phyloP scores from a whole-genome alignment of 306 rosid species.

The Quercus variabilis region DNA sequence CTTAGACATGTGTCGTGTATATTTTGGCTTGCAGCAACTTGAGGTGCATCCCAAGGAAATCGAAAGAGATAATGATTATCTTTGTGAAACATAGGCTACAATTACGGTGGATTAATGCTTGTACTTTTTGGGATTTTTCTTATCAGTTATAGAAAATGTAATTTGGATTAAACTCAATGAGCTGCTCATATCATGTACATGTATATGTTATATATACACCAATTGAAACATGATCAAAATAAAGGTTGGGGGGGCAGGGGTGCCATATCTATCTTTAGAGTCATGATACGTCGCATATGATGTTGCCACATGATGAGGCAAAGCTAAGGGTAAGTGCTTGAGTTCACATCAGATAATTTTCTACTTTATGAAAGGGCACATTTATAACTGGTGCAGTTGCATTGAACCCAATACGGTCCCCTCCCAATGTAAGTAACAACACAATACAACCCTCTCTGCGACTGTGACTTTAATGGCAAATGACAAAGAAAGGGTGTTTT shows the following conservation, averaged over 20 bases:
- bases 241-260: conserved; percentile 18
- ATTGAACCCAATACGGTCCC: conserved; percentile 55
- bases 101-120: background rate
- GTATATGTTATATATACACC: background rate
- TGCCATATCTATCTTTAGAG: conserved; percentile 13
- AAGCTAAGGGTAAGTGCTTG: conserved; percentile 31
- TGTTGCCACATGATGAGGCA: conserved; percentile 58
- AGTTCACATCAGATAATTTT: conserved; percentile 46
- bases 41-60: no score
- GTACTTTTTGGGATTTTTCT: background rate
- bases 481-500: conserved; percentile 40
- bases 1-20: background rate
- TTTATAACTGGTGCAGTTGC: conserved; percentile 52
- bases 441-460: conserved; percentile 18
- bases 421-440: conserved; percentile 11
- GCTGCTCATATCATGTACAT: background rate
- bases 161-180: no score
- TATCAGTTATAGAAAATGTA: background rate
- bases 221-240: background rate
- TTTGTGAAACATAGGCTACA: no score
- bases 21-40: no score
- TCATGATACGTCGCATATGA: conserved; percentile 60
- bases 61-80: no score
- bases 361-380: conserved; percentile 31
- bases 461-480: conserved; percentile 62